Evolutionary conservation across 768 basidiomycete genomes (phyloP), one percentile per base, ranked within the genome.

Genomic region (Gloeophyllum trabeum): DNA sequence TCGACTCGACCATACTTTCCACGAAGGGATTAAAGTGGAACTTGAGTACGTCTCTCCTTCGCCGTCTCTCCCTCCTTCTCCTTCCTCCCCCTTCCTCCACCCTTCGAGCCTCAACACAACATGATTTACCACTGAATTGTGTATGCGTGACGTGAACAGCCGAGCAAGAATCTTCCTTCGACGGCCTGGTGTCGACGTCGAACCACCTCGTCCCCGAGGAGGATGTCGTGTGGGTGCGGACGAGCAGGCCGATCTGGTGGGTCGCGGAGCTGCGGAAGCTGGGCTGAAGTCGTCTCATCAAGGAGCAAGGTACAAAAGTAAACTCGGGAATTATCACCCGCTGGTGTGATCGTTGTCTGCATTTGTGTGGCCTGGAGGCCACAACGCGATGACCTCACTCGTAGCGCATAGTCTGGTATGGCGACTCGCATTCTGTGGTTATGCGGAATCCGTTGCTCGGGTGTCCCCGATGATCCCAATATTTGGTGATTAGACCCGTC

Each of bases 1-100:
- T 92, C 12, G 80, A 80, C 22, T 71, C 68, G 4, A 83, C 91
- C 0, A 59, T 75, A 13, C 64, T 98, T n/a, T 75, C 83, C 2
- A 97, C 92, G 0, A 71, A 62, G 1, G 96, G 96, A 0, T 67
- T 97, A 24, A 69, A 76, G 50, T 99, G 96, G 96, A 83, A 99
- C 59, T 59, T 96, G 35, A 72, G 93, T 85, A 52, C 48, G 75
- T 64, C 1, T 21, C 19, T 41, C 28, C 2, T 20, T 23, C 42
- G 6, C 10, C 24, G 12, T 3, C 22, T 35, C 13, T 45, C 19
- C 20, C 30, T 40, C 25, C 12, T 16, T 10, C 42, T 47, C 42
- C 12, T 16, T 6, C 16, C 28, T 14, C 13, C 38, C 26, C 12
- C 32, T 18, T 43, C 28, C 10, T 30, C 28, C 28, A 7, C 28